Conservation (phyloP, 148 eudicot species). For the Persicaria tinctoria region DNA sequence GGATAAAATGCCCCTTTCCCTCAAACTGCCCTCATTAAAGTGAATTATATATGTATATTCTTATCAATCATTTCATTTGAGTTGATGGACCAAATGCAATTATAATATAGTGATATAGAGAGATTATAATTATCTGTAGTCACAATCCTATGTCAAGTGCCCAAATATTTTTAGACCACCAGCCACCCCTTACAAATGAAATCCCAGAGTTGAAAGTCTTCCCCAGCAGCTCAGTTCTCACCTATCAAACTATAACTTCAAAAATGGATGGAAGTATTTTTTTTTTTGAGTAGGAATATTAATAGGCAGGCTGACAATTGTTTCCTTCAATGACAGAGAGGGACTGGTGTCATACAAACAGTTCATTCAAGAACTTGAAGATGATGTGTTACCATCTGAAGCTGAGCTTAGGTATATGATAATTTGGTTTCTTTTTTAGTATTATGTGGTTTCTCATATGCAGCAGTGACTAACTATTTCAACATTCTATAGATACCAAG, state of each 20-base stretch:
- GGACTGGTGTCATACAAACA: constrained; percentile 97
- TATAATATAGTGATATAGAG: background rate
- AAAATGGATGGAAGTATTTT: background rate
- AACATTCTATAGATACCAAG: constrained; percentile 58
- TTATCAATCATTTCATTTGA: background rate
- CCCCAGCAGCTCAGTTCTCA: background rate
- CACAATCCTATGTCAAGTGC: background rate
- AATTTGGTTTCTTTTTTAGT: background rate
- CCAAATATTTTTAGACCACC: background rate
- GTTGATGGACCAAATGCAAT: background rate
- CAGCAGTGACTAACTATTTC: background rate
- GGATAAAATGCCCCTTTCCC: background rate
- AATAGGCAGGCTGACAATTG: background rate
- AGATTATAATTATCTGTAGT: background rate
- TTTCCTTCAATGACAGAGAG: constrained; percentile 39
- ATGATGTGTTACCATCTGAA: constrained; percentile 87
- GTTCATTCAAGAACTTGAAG: constrained; percentile 99
- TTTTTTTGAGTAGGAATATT: background rate
- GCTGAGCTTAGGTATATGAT: constrained; percentile 80
- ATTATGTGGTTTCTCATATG: background rate
- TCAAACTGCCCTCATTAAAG: background rate
- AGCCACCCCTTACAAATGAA: background rate
- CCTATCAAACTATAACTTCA: background rate
- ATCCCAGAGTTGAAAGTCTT: background rate
- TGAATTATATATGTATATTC: background rate